phyloP scores from a whole-genome alignment of 2,329 filamentous ascomycete species.

The Monosporascus sp. region DNA sequence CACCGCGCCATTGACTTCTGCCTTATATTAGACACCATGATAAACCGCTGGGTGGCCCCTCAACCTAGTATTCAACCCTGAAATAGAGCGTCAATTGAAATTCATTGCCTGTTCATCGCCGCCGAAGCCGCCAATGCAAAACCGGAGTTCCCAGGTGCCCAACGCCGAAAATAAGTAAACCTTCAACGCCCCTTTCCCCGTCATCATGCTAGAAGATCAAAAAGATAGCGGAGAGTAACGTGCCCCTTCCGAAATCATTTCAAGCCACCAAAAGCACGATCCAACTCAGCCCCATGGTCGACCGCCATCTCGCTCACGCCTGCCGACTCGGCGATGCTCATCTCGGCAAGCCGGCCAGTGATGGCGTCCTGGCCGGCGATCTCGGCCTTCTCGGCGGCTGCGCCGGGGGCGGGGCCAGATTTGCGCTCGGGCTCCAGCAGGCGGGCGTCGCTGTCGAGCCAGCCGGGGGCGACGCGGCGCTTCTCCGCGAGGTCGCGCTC shows the following conservation, averaged over 20 bases:
- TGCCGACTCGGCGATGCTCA: conserved; percentile 21
- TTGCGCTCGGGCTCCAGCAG: conserved; percentile 63
- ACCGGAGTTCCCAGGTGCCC: too few relatives aligned
- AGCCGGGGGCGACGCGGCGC: conserved; percentile 71
- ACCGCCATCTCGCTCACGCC: conserved; percentile 34
- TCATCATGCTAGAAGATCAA: too few relatives aligned
- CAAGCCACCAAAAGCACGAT: conserved; percentile 49
- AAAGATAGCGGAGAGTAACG: too few relatives aligned
- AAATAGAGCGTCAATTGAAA: too few relatives aligned
- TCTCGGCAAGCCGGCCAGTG: conserved; percentile 22
- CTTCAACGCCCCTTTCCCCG: too few relatives aligned
- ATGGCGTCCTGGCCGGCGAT: conserved; percentile 47
- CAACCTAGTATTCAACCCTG: too few relatives aligned
- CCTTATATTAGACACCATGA: too few relatives aligned
- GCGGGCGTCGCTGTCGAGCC: conserved; percentile 68
- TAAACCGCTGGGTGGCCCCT: too few relatives aligned
- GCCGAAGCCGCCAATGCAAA: too few relatives aligned
- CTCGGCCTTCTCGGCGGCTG: conserved; percentile 27
- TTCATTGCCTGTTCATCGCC: too few relatives aligned
- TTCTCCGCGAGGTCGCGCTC: conserved; percentile 72
- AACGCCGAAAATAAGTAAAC: too few relatives aligned
- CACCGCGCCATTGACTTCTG: too few relatives aligned
- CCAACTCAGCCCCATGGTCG: conserved; percentile 51
- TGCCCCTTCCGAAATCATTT: conserved; percentile 4
- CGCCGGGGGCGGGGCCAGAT: conserved; percentile 23